Percentiles rank a stretch among this genome's conserved stretches.
phyloP scores from a whole-genome alignment of 257 asterid species.

The Scutellaria barbata region DNA sequence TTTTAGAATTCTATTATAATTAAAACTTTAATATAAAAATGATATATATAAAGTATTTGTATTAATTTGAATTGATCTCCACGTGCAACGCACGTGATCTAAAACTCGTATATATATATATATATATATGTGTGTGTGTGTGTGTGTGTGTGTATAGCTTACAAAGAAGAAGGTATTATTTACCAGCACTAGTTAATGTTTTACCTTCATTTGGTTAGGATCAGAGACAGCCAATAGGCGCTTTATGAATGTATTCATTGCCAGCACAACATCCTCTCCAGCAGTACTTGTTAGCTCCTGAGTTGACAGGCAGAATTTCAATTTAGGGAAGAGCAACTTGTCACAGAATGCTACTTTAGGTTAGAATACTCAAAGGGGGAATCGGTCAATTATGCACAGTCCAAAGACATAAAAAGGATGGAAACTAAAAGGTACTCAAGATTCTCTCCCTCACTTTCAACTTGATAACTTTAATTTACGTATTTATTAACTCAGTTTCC shows the following conservation, averaged over 20 bases:
- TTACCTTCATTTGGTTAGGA: constrained; percentile 95
- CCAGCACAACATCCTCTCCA: constrained; percentile 91
- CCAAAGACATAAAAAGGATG: constrained; percentile 20
- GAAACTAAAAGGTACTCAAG: neutral
- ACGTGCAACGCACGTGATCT: too few relatives aligned
- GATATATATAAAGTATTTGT: too few relatives aligned
- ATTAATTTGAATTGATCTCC: too few relatives aligned
- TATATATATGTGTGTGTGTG: too few relatives aligned
- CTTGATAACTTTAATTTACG: neutral
- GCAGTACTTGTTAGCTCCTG: constrained; percentile 96
- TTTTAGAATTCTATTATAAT: too few relatives aligned
- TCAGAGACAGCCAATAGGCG: constrained; percentile 90
- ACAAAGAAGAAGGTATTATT: neutral
- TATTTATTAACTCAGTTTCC: constrained; percentile 9
- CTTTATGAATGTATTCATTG: constrained; percentile 94
- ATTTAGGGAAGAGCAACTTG: constrained; percentile 20
- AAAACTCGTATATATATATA: too few relatives aligned
- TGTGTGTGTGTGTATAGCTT: neutral
- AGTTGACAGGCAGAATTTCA: constrained; percentile 29
- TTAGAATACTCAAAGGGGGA: constrained; percentile 16
- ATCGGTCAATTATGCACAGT: neutral
- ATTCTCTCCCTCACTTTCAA: neutral
- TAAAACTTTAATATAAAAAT: too few relatives aligned
- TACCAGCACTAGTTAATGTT: constrained; percentile 22
- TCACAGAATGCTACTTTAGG: constrained; percentile 4